Conservation (phyloP, 2,329 filamentous ascomycete genomes). For the Diaporthe sp. region DNA sequence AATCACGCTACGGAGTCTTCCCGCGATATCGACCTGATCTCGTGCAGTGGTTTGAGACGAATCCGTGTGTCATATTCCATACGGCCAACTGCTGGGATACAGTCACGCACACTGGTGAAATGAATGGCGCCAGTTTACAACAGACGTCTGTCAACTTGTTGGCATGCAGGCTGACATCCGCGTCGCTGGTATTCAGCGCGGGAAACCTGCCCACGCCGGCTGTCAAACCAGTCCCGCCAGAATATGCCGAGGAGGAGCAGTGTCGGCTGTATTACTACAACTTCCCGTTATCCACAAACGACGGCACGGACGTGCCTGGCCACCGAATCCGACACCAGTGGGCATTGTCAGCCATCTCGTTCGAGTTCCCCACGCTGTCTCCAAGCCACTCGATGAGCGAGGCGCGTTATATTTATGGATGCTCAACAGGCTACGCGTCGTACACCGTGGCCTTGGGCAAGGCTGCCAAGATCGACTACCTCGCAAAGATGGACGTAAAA, state of each 20-base stretch:
- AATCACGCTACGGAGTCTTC: conserved; percentile 75
- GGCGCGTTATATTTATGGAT: conserved; percentile 74
- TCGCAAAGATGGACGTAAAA: conserved; percentile 70
- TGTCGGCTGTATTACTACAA: conserved; percentile 77
- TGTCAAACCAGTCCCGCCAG: conserved; percentile 46
- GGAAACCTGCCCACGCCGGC: conserved; percentile 69
- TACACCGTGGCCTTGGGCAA: conserved; percentile 71
- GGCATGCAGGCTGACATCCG: conserved; percentile 74
- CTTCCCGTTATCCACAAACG: conserved; percentile 57
- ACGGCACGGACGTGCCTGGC: conserved; percentile 25
- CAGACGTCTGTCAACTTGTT: conserved; percentile 68
- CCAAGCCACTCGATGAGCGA: conserved; percentile 64
- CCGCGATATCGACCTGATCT: conserved; percentile 67
- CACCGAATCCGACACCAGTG: conserved; percentile 69
- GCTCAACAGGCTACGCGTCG: conserved; percentile 66
- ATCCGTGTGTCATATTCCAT: conserved; percentile 76
- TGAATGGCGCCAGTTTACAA: conserved; percentile 43
- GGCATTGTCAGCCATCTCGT: conserved; percentile 71
- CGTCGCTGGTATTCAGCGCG: conserved; percentile 71
- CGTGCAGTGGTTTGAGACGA: conserved; percentile 75
- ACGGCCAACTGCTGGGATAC: conserved; percentile 77
- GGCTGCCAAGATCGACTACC: conserved; percentile 72
- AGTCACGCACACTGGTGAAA: neutral
- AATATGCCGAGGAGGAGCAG: conserved; percentile 68
- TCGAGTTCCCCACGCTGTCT: conserved; percentile 74